A percentile compares a stretch with the other conserved stretches of the same genome.
Evolutionary conservation across 1,284 basidiomycete genomes (phyloP).

Genomic region (Athelia psychrophila): DNA sequence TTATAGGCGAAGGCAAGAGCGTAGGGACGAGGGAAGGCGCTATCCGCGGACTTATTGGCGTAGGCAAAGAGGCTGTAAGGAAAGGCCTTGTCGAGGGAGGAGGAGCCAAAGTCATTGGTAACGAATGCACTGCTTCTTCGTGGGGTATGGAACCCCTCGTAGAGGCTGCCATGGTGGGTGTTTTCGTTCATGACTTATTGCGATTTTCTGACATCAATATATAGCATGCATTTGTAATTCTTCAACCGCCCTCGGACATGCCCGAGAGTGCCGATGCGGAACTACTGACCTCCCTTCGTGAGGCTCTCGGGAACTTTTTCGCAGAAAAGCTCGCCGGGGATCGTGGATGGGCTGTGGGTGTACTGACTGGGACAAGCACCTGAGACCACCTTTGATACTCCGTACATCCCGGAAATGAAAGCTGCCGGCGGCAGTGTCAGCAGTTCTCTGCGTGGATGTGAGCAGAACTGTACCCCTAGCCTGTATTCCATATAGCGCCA

Average conservation of each 20-base stretch:
- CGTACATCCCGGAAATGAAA: too few species aligned
- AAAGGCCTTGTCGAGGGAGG: slow-evolving; percentile 78
- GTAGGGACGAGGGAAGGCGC: slow-evolving; percentile 83
- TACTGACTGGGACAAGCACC: slow-evolving; percentile 33
- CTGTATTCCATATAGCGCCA: too few species aligned
- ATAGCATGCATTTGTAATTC: slow-evolving; percentile 57
- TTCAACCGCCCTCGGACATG: slow-evolving; percentile 54
- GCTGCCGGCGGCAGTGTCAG: too few species aligned
- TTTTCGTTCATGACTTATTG: not conserved
- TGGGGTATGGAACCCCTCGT: slow-evolving; percentile 38
- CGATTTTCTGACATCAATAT: slow-evolving; percentile 2
- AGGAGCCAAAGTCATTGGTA: slow-evolving; percentile 69
- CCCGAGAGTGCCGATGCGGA: slow-evolving; percentile 50
- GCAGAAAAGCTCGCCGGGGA: slow-evolving; percentile 53
- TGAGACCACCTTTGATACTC: too few species aligned
- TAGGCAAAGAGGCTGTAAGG: slow-evolving; percentile 81
- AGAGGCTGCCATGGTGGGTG: slow-evolving; percentile 54
- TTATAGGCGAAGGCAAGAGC: slow-evolving; percentile 70
- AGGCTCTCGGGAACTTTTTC: slow-evolving; percentile 60
- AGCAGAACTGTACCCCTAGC: too few species aligned
- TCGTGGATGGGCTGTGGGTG: slow-evolving; percentile 55
- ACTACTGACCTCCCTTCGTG: slow-evolving; percentile 44
- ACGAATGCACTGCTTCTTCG: slow-evolving; percentile 48
- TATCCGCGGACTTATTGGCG: slow-evolving; percentile 77
- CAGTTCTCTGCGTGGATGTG: too few species aligned